Evolutionary conservation across 306 rosid genomes (phyloP).

Genomic region (Fragaria ananassa): DNA sequence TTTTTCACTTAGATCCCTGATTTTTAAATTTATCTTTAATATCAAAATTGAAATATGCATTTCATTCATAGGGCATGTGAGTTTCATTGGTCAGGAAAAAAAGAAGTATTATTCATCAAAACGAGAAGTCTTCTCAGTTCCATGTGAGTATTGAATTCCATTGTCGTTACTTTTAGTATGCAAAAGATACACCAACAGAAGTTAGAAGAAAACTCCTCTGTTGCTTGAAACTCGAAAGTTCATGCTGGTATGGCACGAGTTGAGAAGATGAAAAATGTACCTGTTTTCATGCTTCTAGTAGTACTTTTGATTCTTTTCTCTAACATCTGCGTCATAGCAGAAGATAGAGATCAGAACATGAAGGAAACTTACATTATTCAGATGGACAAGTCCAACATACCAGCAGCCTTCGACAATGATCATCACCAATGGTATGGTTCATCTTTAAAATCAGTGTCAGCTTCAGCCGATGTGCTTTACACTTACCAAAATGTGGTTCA

Average conservation of each 20-base stretch:
- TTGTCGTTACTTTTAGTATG: neutral
- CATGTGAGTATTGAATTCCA: neutral
- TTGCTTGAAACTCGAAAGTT: neutral
- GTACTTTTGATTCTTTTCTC: neutral
- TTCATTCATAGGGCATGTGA: neutral
- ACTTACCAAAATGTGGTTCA: constrained; percentile 52
- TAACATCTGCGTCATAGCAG: constrained; percentile 28
- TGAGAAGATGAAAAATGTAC: neutral
- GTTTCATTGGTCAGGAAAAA: neutral
- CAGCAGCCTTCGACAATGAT: constrained; percentile 40
- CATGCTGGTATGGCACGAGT: neutral
- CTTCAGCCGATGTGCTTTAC: constrained; percentile 54
- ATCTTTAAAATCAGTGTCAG: constrained; percentile 53
- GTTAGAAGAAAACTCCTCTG: neutral
- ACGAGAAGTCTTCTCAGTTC: neutral
- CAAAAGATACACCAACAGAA: neutral
- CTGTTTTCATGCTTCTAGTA: neutral
- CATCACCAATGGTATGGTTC: constrained; percentile 57
- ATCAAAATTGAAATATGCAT: neutral
- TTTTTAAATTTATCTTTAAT: neutral
- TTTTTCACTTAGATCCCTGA: neutral
- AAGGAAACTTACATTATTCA: constrained; percentile 60
- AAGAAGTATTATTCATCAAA: neutral
- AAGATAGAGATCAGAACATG: constrained; percentile 28
- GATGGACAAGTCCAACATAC: constrained; percentile 62